Base-by-base conservation (phyloP, 495 filamentous ascomycete genomes). In the Delitschia confertaspora region DNA sequence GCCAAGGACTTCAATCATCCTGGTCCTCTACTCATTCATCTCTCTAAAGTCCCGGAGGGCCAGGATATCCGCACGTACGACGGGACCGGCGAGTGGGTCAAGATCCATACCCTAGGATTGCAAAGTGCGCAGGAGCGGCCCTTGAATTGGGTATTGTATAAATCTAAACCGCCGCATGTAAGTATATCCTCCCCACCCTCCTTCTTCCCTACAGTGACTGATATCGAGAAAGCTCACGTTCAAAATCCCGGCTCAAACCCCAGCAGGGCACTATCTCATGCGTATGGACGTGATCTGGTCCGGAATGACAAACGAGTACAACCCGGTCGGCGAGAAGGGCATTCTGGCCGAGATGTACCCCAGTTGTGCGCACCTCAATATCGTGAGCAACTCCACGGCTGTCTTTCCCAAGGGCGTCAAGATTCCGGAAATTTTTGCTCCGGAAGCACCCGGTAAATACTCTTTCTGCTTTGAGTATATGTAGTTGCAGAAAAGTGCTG, bases 1-100 rank as follows among this genome's bases (percentile, higher is more conserved):
- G n/a, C 17, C 19, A 8, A 49, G 46, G 46, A 49, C 11, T n/a
- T 43, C 11, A 49, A 49, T 17, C 46, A 49, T 23, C 32, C 30
- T 2, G 38, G 46, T 13, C 46, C 46, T 4, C 23, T 49, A 2
- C 14, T 49, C 10, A 33, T 43, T 2, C 46, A 49, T 30, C 33
- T 49, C 6, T 49, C 46, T 33, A 36, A 42, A 21, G 38, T 33
- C 0, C 46, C 46, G n/a, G 25, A 25, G 1, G 46, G 33, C 22
- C 32, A 32, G 26, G 30, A 42, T 18, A 22, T 49, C 9, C 11
- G 2, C 17, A 20, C 38, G 0, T 49, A 49, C 19, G 46, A 49
- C 33, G 46, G 46, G 8, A 3, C 38, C 3, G 46, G 46, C 2
- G 39, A 49, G n/a, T 49, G 38, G 46, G 19, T 44, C 11, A 49